These are phyloP conservation scores for Cercospora citrullina DNA, from an alignment of 2,329 filamentous ascomycete species.

Conservation along the genomic window DNA sequence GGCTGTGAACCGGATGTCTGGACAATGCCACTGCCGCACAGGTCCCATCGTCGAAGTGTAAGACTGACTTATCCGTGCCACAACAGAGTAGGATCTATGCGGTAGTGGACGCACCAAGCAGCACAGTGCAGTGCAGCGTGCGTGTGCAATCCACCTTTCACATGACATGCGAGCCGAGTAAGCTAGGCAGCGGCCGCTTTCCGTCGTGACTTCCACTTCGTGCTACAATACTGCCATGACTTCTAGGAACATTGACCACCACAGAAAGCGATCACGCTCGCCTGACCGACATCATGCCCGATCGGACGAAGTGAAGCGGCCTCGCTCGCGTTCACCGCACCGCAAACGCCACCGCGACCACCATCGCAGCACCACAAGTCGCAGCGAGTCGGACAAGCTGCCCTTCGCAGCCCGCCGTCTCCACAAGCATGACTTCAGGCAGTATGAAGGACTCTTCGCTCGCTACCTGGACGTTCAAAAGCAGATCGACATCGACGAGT, in stretches of 20 bases:
- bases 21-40: neutral
- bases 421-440: conserved; percentile 65
- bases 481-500: conserved; percentile 63
- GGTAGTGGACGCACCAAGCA: too few species aligned
- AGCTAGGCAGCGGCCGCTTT: neutral
- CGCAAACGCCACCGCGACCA: conserved; percentile 18
- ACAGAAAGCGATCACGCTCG: conserved; percentile 34
- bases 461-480: conserved; percentile 90
- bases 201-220: neutral
- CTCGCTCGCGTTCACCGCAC: conserved; percentile 34
- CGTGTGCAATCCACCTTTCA: neutral
- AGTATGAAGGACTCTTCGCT: conserved; percentile 72
- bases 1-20: neutral
- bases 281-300: conserved; percentile 13
- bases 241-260: conserved; percentile 27
- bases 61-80: neutral
- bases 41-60: neutral
- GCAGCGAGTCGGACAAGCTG: conserved; percentile 19
- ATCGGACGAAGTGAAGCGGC: conserved; percentile 25
- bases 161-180: neutral
- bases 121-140: neutral
- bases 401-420: conserved; percentile 52
- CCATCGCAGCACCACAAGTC: neutral
- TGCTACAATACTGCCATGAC: conserved; percentile 8
- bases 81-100: neutral